phyloP scores from a whole-genome alignment of 1,139 yeast genomes.

The Zygoascus hellenicus region DNA sequence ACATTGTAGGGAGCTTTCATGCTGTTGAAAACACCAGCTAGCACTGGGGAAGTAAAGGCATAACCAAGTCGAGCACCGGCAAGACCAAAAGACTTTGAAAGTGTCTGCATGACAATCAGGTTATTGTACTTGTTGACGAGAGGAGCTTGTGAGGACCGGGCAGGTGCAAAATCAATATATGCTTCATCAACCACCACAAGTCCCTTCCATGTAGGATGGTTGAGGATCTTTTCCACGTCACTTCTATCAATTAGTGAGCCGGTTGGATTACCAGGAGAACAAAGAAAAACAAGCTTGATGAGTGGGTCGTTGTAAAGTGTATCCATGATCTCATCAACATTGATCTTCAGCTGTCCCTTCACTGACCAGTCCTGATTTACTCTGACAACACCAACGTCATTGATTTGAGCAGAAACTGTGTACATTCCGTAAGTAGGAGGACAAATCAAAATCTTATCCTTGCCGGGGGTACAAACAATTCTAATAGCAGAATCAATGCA shows the following conservation, averaged over 20 bases:
- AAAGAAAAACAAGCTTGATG: conserved; percentile 72
- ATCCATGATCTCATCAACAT: conserved; percentile 50
- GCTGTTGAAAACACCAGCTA: conserved; percentile 67
- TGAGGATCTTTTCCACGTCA: conserved; percentile 47
- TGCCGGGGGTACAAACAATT: conserved; percentile 76
- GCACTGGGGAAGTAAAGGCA: conserved; percentile 55
- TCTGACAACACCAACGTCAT: conserved; percentile 71
- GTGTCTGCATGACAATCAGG: conserved; percentile 81
- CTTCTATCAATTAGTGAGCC: conserved; percentile 54
- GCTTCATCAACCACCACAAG: conserved; percentile 90
- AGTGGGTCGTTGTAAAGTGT: conserved; percentile 49
- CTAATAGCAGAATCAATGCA: conserved; percentile 85
- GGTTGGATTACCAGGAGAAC: conserved; percentile 99
- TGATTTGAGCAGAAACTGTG: conserved; percentile 80
- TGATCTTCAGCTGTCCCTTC: conserved; percentile 54
- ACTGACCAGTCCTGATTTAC: conserved; percentile 57
- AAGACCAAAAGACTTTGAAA: conserved; percentile 90
- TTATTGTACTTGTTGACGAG: conserved; percentile 77
- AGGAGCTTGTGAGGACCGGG: conserved; percentile 69
- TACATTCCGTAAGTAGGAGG: conserved; percentile 99
- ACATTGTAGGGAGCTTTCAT: conserved; percentile 96
- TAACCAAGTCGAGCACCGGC: conserved; percentile 91
- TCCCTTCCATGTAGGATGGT: conserved; percentile 61
- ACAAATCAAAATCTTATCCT: conserved; percentile 73
- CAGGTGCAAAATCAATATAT: conserved; percentile 74